phyloP scores from a whole-genome alignment of 192 early-diverging fungal genomes.

The Backusella liffmaniae region DNA sequence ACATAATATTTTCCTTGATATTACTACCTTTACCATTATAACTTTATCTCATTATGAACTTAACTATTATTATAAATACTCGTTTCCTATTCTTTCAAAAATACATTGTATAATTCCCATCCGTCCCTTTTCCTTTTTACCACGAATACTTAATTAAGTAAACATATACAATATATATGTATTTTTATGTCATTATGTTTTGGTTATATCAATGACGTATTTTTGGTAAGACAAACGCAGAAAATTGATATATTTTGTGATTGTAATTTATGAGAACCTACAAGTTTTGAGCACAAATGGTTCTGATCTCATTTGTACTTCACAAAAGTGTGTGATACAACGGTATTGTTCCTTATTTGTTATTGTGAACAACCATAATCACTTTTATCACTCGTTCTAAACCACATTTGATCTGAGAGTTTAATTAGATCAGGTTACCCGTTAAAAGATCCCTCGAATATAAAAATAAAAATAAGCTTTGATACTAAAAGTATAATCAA shows the following conservation, averaged over 20 bases:
- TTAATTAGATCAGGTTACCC: not conserved
- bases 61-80: not conserved
- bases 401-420: not conserved
- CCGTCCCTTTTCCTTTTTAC: not conserved
- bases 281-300: not conserved
- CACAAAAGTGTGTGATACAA: not conserved
- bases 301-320: constrained; percentile 7
- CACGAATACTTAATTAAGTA: not conserved
- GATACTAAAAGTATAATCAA: not conserved
- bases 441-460: not conserved
- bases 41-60: not conserved
- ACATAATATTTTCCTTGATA: not conserved
- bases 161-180: not conserved
- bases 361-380: not conserved
- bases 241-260: not conserved
- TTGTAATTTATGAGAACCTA: not conserved
- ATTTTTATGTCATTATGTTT: not conserved
- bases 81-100: not conserved
- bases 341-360: not conserved
- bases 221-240: not conserved
- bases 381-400: not conserved
- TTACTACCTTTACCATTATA: not conserved
- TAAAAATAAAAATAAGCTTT: not conserved
- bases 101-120: not conserved
- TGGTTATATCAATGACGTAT: constrained; percentile 3